These are phyloP conservation scores for Aspergillus fischeri DNA, from an alignment of 2,329 filamentous ascomycete species.

Conservation along the genomic window DNA sequence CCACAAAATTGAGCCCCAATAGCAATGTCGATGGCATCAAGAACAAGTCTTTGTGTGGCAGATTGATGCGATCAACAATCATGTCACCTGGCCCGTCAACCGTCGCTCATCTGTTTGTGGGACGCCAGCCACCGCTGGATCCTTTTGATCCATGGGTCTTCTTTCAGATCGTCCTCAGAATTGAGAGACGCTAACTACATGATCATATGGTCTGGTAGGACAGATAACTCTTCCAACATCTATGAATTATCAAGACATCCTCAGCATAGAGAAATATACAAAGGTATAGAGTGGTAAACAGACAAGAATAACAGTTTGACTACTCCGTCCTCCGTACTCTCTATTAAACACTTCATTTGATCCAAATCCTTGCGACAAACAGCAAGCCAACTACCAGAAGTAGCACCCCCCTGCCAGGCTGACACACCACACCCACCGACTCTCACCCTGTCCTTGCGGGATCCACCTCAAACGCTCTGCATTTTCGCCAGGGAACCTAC, in stretches of 20 bases:
- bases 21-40: not conserved
- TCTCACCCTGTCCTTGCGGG: too few species aligned
- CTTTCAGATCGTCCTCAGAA: not conserved
- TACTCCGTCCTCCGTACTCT: too few species aligned
- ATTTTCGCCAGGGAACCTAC: not conserved
- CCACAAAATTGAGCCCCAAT: too few species aligned
- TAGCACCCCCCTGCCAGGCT: not conserved
- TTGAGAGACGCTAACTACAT: not conserved
- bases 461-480: not conserved
- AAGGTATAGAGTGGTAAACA: not conserved
- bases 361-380: not conserved
- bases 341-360: too few species aligned
- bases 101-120: not conserved
- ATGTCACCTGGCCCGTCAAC: not conserved
- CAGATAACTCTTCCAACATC: not conserved
- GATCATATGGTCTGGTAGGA: not conserved
- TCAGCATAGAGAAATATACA: not conserved
- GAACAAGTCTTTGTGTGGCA: not conserved
- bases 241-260: too few species aligned
- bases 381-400: not conserved
- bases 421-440: not conserved
- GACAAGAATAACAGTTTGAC: not conserved
- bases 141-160: conserved; percentile 1
- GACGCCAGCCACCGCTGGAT: not conserved
- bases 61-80: not conserved